Percentiles rank a stretch among this genome's conserved stretches.
phyloP scores from a whole-genome alignment of 2,329 filamentous ascomycete genomes.

The Fusarium anthophilum region DNA sequence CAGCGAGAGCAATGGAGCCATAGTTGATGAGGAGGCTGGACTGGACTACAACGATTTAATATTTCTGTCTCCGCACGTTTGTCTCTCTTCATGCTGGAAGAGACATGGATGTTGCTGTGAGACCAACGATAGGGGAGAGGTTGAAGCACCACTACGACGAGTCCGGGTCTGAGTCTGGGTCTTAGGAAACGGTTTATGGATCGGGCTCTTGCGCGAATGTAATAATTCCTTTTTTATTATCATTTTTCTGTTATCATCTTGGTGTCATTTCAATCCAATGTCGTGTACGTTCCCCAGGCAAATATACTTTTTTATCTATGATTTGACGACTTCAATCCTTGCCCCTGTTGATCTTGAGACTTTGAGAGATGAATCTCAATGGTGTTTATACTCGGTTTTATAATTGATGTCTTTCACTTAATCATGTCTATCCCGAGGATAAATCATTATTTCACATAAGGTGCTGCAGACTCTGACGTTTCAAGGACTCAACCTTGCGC shows the following conservation, averaged over 20 bases:
- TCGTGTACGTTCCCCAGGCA: slow-evolving; percentile 39
- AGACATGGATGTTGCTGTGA: slow-evolving; percentile 28
- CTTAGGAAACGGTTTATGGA: slow-evolving; percentile 35
- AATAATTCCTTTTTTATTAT: slow-evolving; percentile 57
- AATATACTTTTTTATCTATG: slow-evolving; percentile 38
- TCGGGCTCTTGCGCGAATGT: slow-evolving; percentile 56
- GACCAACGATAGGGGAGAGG: slow-evolving; percentile 31
- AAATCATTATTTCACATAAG: neutral
- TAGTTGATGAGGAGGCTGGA: slow-evolving; percentile 23
- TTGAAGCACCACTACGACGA: slow-evolving; percentile 41
- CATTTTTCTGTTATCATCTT: slow-evolving; percentile 42
- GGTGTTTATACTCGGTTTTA: neutral
- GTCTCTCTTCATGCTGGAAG: slow-evolving; percentile 21
- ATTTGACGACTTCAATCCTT: slow-evolving; percentile 3
- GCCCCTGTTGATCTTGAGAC: neutral
- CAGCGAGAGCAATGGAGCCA: slow-evolving; percentile 30
- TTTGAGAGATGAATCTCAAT: neutral
- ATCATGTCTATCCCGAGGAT: neutral
- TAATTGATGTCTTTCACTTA: neutral
- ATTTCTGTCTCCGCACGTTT: slow-evolving; percentile 38
- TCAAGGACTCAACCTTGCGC: neutral
- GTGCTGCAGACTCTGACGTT: neutral
- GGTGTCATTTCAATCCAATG: slow-evolving; percentile 31
- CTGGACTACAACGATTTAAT: slow-evolving; percentile 29
- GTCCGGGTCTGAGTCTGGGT: slow-evolving; percentile 39